Evolutionary conservation across 345 rosid species (phyloP), one percentile per base, ranked within the genome.

Genomic region (Turnera subulata): DNA sequence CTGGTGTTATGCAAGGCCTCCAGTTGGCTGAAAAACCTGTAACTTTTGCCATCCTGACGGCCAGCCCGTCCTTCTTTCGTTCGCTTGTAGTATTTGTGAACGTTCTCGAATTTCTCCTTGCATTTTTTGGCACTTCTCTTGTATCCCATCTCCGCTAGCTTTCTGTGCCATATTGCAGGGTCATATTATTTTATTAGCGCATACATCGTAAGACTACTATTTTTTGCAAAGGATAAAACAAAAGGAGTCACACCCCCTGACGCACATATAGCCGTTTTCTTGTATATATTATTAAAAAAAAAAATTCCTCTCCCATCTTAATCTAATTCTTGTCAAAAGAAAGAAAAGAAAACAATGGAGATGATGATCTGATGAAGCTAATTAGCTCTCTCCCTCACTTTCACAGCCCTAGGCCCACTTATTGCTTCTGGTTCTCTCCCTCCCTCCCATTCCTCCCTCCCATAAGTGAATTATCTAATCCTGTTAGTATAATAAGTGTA

Each of bases 31-130:
- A 85, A 91, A 75, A 87, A 91, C 72, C 84, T 85, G 76, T 87
- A 91, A 66, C 72, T 74, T 72, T 87, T 91, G 55, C 93, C 91
- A 23, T 91, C 96, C 63, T 87, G 93, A 29, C 95, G 88, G 24
- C 96, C 91, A 9, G 78, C 82, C 10, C 97, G 78, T 7, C 84
- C 84, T 66, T 91, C 97, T 65, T 87, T 91, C 8, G 97, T 87
- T 56, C 97, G 71, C 69, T 91, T 91, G 80, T 91, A 80, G 70
- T 91, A 91, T 66, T 91, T 91, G 66, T 87, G 86, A 46, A 91
- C 96, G 80, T 91, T 91, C 79, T 91, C 96, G 69, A 91, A 91
- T 70, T 91, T 91, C 57, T 91, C 97, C 64, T 80, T 91, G 69
- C 97, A 91, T 70, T 87, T 91, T 75, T 91, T 91, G 5, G 93